These are phyloP conservation scores for Hortaea werneckii DNA, from an alignment of 2,329 filamentous ascomycete genomes.

Conservation along the genomic window DNA sequence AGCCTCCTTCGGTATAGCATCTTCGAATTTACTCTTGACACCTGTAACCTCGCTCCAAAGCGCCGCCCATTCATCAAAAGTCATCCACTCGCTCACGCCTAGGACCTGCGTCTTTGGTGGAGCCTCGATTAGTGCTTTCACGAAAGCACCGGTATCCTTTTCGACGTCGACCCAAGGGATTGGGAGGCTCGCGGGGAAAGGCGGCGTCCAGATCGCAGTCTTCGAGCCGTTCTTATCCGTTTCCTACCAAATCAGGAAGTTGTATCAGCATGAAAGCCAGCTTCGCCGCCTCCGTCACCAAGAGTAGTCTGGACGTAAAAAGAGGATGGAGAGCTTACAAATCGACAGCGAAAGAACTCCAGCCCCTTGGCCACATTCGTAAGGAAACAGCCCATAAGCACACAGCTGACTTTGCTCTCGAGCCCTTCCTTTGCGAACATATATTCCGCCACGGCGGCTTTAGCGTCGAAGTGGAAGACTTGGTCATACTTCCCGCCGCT, in stretches of 20 bases:
- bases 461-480: constrained; percentile 35
- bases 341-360: neutral
- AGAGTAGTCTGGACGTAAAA: too few species aligned
- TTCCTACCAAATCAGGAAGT: too few species aligned
- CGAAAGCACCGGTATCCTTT: constrained; percentile 1
- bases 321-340: too few species aligned
- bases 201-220: neutral
- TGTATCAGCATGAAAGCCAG: too few species aligned
- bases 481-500: constrained; percentile 32
- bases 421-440: constrained; percentile 4
- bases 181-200: neutral
- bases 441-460: constrained; percentile 22
- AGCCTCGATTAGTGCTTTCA: neutral
- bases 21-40: neutral
- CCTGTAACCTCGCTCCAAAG: neutral
- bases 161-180: neutral
- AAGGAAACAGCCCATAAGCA: constrained; percentile 6
- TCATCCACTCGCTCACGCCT: neutral
- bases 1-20: neutral
- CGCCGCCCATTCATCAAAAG: neutral
- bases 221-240: neutral
- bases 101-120: neutral
- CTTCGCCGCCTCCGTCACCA: too few species aligned
- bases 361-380: neutral
- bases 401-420: constrained; percentile 5